phyloP scores from a whole-genome alignment of 352 stramenopile genomes.

The Phytophthora citrophthora region DNA sequence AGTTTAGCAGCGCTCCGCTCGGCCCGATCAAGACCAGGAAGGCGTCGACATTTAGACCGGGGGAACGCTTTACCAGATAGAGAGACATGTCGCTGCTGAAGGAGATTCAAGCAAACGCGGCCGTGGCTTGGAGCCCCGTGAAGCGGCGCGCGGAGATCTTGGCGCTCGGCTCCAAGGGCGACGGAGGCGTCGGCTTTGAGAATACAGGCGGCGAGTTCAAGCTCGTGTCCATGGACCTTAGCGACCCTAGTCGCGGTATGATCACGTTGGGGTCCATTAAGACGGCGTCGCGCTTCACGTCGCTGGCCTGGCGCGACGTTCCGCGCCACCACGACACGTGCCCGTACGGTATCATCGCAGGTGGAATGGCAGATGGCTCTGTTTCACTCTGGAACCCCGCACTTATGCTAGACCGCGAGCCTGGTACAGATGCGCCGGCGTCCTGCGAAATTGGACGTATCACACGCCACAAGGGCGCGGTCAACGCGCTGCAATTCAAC shows the following conservation, averaged over 20 bases:
- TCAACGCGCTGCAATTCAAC: conserved; percentile 97
- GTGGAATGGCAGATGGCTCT: conserved; percentile 96
- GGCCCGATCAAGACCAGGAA: conserved; percentile 16
- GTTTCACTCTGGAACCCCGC: conserved; percentile 97
- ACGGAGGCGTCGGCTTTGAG: conserved; percentile 96
- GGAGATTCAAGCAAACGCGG: conserved; percentile 90
- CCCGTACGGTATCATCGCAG: conserved; percentile 93
- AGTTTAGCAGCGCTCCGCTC: conserved; percentile 22
- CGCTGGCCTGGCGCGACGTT: conserved; percentile 93
- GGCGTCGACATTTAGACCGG: conserved; percentile 3
- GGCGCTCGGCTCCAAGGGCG: conserved; percentile 93
- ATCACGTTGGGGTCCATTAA: conserved; percentile 88
- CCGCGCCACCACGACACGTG: conserved; percentile 75
- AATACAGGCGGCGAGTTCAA: conserved; percentile 98
- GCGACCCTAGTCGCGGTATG: conserved; percentile 70
- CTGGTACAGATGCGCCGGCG: conserved; percentile 35
- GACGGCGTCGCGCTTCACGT: conserved; percentile 93
- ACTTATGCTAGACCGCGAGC: conserved; percentile 78
- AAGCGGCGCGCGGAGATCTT: conserved; percentile 79
- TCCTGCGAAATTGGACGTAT: conserved; percentile 80
- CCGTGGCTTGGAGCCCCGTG: conserved; percentile 89
- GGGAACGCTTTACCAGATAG: conserved; percentile 1
- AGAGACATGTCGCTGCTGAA: conserved; percentile 89
- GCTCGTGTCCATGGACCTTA: conserved; percentile 94
- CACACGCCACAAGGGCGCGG: conserved; percentile 86